Conservation (phyloP, 345 rosid species). For the Arabidopsis suecica region DNA sequence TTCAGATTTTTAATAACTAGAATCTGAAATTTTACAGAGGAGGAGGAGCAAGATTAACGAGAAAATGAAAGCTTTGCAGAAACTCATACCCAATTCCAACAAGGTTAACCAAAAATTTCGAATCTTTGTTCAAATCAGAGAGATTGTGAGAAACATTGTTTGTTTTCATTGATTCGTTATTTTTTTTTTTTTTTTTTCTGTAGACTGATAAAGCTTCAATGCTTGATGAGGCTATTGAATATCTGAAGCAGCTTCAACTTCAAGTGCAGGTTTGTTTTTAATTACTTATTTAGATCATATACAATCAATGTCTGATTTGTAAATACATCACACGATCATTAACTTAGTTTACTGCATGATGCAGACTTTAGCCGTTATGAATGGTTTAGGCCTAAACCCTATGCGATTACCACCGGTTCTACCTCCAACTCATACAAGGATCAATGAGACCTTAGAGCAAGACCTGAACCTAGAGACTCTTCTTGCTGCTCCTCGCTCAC, state of each 20-base stretch:
- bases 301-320: background rate
- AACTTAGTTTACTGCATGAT: conserved; percentile 14
- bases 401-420: conserved; percentile 40
- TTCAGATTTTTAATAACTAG: background rate
- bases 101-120: conserved; percentile 48
- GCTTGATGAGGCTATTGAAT: conserved; percentile 88
- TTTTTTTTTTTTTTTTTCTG: background rate
- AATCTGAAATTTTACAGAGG: conserved; percentile 50
- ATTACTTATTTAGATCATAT: background rate
- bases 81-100: conserved; percentile 76
- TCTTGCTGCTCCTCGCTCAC: conserved; percentile 28
- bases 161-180: background rate
- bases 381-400: conserved; percentile 42
- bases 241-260: conserved; percentile 83
- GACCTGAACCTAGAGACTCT: conserved; percentile 31
- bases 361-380: conserved; percentile 43
- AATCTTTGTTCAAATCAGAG: background rate
- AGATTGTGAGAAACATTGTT: conserved; percentile 1
- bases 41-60: conserved; percentile 83
- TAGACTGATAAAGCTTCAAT: conserved; percentile 92
- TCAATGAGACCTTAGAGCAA: conserved; percentile 28
- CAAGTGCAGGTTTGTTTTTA: conserved; percentile 65
- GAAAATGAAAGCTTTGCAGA: conserved; percentile 85
- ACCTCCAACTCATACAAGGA: conserved; percentile 26
- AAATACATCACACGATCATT: conserved; percentile 3